phyloP scores from a whole-genome alignment of 169 alveolate genomes.

The Plasmodium cynomolgi region DNA sequence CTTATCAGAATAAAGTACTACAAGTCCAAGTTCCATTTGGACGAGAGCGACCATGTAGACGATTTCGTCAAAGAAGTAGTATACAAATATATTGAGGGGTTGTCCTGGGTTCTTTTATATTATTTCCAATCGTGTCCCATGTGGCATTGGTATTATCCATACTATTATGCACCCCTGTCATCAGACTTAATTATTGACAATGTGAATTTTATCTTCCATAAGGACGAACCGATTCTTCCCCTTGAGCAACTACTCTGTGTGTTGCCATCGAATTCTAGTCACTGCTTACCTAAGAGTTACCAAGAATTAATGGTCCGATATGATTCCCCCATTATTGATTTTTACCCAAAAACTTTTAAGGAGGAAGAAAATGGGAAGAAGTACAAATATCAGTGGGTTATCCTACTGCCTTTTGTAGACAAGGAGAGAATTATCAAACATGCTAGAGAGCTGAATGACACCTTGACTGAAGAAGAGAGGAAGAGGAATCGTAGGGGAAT shows the following conservation, averaged over 20 bases:
- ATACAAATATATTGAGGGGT: constrained; percentile 94
- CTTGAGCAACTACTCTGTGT: constrained; percentile 97
- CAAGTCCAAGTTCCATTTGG: constrained; percentile 64
- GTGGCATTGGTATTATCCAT: constrained; percentile 99
- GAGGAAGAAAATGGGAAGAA: constrained; percentile 90
- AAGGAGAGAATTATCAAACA: constrained; percentile 79
- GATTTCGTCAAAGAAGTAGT: constrained; percentile 76
- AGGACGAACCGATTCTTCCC: constrained; percentile 95
- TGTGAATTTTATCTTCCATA: constrained; percentile 78
- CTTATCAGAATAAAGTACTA: constrained; percentile 44
- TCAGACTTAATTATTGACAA: constrained; percentile 89
- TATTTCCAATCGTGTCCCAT: constrained; percentile 95
- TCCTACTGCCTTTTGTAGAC: constrained; percentile 90
- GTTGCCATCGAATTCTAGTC: constrained; percentile 96
- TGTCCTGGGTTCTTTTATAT: constrained; percentile 95
- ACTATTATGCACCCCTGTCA: constrained; percentile 99
- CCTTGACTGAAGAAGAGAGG: constrained; percentile 77
- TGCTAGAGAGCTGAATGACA: constrained; percentile 84
- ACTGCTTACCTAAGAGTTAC: constrained; percentile 92
- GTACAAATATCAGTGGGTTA: constrained; percentile 90
- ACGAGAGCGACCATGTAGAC: constrained; percentile 49
- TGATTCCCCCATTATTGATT: constrained; percentile 84
- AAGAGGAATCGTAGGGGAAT: constrained; percentile 79
- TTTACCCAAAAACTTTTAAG: constrained; percentile 85
- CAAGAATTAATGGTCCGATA: constrained; percentile 81